Percentiles rank a stretch among this genome's conserved stretches.
phyloP scores from a whole-genome alignment of 2,329 filamentous ascomycete species.

The Ceratocystiopsis minuta region DNA sequence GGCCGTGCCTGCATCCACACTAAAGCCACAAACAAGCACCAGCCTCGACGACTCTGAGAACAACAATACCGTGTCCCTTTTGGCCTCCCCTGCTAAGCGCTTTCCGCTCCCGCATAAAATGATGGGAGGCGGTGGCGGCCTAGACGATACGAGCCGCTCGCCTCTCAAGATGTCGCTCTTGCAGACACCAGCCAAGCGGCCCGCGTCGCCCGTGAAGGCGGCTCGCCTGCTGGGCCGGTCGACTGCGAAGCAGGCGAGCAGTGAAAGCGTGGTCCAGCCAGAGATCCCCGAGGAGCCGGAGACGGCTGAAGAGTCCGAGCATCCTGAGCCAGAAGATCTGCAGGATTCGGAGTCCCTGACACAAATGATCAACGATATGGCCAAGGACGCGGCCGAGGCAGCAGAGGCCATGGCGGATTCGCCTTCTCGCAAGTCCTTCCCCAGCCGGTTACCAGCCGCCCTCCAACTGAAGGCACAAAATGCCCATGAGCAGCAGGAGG shows the following conservation, averaged over 20 bases:
- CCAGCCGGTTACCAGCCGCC: conserved; percentile 21
- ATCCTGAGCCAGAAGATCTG: neutral
- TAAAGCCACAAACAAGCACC: conserved; percentile 10
- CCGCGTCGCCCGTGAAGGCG: conserved; percentile 18
- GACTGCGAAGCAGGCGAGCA: neutral
- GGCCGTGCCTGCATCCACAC: neutral
- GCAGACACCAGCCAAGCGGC: conserved; percentile 23
- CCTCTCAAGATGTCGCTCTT: conserved; percentile 30
- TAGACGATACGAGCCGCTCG: conserved; percentile 14
- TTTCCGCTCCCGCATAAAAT: conserved; percentile 26
- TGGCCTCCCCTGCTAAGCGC: conserved; percentile 34
- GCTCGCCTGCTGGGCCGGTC: conserved; percentile 18
- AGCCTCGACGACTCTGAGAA: neutral
- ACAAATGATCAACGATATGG: conserved; percentile 8
- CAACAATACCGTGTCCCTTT: conserved; percentile 19
- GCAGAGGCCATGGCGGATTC: conserved; percentile 11
- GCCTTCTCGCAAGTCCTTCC: conserved; percentile 15
- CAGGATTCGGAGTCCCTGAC: conserved; percentile 4
- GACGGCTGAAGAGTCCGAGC: conserved; percentile 2
- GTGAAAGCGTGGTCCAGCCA: no score
- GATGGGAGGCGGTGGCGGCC: conserved; percentile 14
- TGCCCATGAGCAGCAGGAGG: conserved; percentile 1
- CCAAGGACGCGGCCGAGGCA: conserved; percentile 3
- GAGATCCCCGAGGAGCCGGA: conserved; percentile 4
- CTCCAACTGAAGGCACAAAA: conserved; percentile 17